phyloP scores from a whole-genome alignment of 1,284 basidiomycete species.

The Apiotrichum veenhuisii region DNA sequence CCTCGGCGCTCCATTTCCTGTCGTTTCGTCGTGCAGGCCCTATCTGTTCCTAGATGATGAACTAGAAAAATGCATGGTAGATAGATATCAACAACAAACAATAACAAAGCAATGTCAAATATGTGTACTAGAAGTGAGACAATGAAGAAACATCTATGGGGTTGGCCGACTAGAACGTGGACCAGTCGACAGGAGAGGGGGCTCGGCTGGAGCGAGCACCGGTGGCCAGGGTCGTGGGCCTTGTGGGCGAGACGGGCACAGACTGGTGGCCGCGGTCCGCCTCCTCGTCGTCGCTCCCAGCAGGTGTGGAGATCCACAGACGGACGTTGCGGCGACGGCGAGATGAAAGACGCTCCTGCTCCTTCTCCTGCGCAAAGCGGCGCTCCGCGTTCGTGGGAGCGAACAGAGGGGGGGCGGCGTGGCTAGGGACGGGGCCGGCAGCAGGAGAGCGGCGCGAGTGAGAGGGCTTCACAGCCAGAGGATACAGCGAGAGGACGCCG shows the following conservation, averaged over 20 bases:
- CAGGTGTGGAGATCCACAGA: conserved; percentile 10
- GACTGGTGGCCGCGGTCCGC: conserved; percentile 9
- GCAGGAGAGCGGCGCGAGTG: conserved; percentile 17
- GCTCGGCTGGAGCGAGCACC: no score
- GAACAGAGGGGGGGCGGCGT: conserved; percentile 37
- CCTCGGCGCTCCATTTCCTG: no score
- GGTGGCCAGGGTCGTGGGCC: no score
- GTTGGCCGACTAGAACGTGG: no score
- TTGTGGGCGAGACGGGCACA: background rate
- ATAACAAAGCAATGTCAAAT: no score
- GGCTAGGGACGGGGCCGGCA: conserved; percentile 5
- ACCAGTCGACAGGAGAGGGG: no score
- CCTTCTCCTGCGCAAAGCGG: conserved; percentile 27
- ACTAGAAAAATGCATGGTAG: no score
- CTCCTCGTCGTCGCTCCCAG: conserved; percentile 23
- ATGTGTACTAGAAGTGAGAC: no score
- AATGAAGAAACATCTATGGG: no score
- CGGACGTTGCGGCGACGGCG: conserved; percentile 26
- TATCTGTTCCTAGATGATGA: no score
- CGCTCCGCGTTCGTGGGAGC: conserved; percentile 30
- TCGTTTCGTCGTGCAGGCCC: no score
- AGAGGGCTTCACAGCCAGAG: conserved; percentile 38
- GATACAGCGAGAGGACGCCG: conserved; percentile 45
- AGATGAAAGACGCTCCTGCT: conserved; percentile 27
- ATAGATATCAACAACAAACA: no score